Base-by-base conservation (phyloP, 352 stramenopile species). In the Globisporangium spinosum region DNA sequence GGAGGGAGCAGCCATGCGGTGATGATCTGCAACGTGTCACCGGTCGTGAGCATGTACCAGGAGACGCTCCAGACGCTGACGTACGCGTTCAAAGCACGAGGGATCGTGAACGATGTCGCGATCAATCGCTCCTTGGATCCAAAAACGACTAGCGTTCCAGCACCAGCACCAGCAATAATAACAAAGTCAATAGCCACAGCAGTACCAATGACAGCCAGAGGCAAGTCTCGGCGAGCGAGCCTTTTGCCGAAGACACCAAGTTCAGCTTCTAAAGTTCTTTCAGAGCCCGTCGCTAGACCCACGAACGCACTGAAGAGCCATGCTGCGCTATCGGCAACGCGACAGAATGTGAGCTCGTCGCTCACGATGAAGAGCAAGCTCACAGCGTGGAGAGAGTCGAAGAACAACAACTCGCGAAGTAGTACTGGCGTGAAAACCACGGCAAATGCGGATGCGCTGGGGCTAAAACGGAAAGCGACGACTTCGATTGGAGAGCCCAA, bases 21-120 rank as follows among this genome's bases (percentile, higher is more conserved):
- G 6, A 71, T 85, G 78, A 71, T 85, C 67, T 85, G 71, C 60
- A 78, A 81, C 47, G 65, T 83, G 45, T 70, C 76, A 1, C 64
- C 70, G 7, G 58, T 51, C 15, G 49, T 58, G 13, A 62, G 29
- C 0, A 68, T 74, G 71, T 74, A 77, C 38, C 68, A 75, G n/a
- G 72, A 82, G 35, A 73, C 73, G 38, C 60, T 83, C 7, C 71
- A 82, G 34, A 82, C 78, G 22, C 73, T 83, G 54, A 73, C 78
- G 29, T 80, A 82, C 56, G 78, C 78, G 12, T 64, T 60, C 1
- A 81, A 85, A 57, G 76, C 70, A 20, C 68, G 71, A 25, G 76
- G 71, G 3, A 73, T 80, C 53, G 72, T 76, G 9, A 75, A 74
- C 55, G 54, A 75, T 10, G 72, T 79, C 10, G 55, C 27, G 23